phyloP scores from a whole-genome alignment of 1,284 basidiomycete genomes.

The Tilletia caries region DNA sequence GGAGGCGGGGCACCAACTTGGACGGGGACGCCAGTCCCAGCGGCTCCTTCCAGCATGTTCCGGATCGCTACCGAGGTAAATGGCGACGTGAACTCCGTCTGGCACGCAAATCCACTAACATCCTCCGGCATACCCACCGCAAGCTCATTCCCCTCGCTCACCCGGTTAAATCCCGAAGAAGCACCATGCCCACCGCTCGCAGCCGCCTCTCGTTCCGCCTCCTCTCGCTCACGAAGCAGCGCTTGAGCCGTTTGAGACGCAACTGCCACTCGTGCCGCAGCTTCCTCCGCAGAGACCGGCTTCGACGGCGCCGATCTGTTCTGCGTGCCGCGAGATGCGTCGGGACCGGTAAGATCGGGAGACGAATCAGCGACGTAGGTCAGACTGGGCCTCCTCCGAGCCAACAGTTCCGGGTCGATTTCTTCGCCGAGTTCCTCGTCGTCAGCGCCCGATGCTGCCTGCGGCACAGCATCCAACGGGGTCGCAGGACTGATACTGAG shows the following conservation, averaged over 20 bases:
- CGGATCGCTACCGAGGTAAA: background rate
- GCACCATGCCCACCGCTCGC: background rate
- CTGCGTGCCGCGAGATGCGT: background rate
- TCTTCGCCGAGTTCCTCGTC: background rate
- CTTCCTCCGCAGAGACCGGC: background rate
- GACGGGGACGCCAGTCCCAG: background rate
- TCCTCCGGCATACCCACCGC: background rate
- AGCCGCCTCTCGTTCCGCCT: background rate
- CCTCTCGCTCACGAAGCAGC: background rate
- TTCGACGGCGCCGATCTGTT: background rate
- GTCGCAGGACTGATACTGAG: background rate
- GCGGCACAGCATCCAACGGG: background rate
- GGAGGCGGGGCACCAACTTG: too few relatives aligned
- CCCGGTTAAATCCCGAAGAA: background rate
- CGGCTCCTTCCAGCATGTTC: background rate
- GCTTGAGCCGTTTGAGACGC: constrained; percentile 5
- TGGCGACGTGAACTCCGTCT: constrained; percentile 1
- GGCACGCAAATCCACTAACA: background rate
- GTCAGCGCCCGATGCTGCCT: too few relatives aligned
- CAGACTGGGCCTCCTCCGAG: background rate
- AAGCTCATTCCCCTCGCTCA: background rate
- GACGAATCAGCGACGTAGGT: constrained; percentile 6
- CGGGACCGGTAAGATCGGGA: background rate
- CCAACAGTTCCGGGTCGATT: background rate
- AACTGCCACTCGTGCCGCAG: background rate